Base-by-base conservation (phyloP, 1,139 yeast genomes). In the Candida buenavistaensis region DNA sequence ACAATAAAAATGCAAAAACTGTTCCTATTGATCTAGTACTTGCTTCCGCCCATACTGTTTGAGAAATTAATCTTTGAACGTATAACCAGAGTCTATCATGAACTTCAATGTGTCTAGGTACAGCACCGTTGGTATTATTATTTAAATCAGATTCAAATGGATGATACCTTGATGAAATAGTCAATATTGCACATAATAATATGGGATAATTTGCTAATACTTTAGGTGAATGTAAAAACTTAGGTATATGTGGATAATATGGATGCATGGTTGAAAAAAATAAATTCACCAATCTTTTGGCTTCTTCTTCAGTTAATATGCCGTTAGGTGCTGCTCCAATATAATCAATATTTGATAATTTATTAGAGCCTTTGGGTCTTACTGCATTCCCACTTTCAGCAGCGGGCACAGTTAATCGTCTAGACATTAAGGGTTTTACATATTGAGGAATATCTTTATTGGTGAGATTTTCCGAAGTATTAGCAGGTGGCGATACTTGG, bases 41-140 rank as follows among this genome's bases (percentile, higher is more conserved):
- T 0, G 96, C 95, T 54, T 87, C 96, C 1, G 95, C 96, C 96
- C 96, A 89, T 4, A 88, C 92, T 0, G 96, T 83, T 54, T 82
- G 88, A 2, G 95, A 84, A 31, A 89, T 82, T 38, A 88, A 66
- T 44, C 82, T 60, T 59, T 89, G 96, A 36, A 90, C 88, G 52
- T 84, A 80, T 17, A 81, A 73, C 96, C 96, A 88, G 32, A 89
- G 61, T 38, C 82, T 70, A 47, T 82, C 89, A 54, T 89, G 97
- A 5, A 82, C 72, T 46, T 75, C 82, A 16, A 82, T 67, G 51
- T 80, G 72, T 30, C 78, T 58, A 0, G 72, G 71, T 5, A 63
- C 65, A 11, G 50, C 52, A 4, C 56, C 61, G 21, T 49, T 52
- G 4, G 16, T 16, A 34, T 58, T 52, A 32, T 62, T 64, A 8